Evolutionary conservation across 2,329 filamentous ascomycete species (phyloP), one percentile per base, ranked within the genome.

Genomic region (Dothiorella sarmentorum): DNA sequence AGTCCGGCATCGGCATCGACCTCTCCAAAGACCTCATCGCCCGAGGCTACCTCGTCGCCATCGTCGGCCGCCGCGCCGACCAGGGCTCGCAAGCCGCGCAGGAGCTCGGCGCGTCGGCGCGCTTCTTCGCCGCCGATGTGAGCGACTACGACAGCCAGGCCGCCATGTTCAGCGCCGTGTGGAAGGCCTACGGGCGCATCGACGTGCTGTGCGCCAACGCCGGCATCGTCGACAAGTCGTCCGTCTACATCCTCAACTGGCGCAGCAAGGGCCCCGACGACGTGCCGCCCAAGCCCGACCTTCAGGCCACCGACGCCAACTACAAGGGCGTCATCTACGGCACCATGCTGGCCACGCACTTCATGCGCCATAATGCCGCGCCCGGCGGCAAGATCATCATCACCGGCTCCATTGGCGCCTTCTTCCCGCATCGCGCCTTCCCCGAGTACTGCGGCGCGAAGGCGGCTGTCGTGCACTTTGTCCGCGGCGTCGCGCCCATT

Each of bases 381-480:
- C 72, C 73, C 0, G 76, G 76, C 2, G 78, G 78, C 1, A 73
- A 69, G 57, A 78, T 81, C 55, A 67, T 80, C 10, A 71, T 73
- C 0, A 80, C 78, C 0, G 71, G 72, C 2, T 78, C 74, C 60
- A 73, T 76, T 59, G 73, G 75, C 2, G 76, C 69, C 1, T 61
- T 81, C 1, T 75, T 76, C 47, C 77, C 80, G 0, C 75, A 78
- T 60, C 61, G 67, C 7, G 69, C 73, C 0, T 78, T 76, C 59
- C 79, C 80, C 0, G 76, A 82, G 62, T 82, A 82, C 65, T 75
- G 73, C 56, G 76, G 76, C n/a, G 75, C 78, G 7, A 82, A 82
- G 63, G 78, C 80, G 3, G 80, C 74, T 0, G 73, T 62, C 1
- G 63, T 64, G 27, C 65, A 67, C 40, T 66, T 63, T 62, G 64